These are phyloP conservation scores for Linum tenue DNA, from an alignment of 345 rosid species.

Conservation along the genomic window DNA sequence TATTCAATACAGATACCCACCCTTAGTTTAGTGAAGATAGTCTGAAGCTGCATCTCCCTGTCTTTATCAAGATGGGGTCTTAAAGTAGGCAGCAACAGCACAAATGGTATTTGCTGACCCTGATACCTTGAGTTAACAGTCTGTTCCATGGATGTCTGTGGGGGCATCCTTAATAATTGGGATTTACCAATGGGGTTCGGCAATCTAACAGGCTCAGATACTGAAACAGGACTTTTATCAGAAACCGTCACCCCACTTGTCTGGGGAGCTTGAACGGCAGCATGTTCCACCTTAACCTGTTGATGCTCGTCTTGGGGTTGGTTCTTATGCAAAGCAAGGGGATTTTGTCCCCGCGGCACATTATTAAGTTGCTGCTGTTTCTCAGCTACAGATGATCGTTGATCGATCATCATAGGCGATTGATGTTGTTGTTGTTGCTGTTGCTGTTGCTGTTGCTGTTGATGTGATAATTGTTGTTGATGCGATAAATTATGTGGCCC, in stretches of 20 bases:
- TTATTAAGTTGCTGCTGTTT: constrained; percentile 38
- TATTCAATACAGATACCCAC: constrained; percentile 26
- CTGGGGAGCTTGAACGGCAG: constrained; percentile 44
- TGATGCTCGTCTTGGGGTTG: constrained; percentile 45
- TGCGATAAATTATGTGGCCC: constrained; percentile 29
- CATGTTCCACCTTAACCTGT: constrained; percentile 35
- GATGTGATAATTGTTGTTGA: constrained; percentile 39
- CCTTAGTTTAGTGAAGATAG: constrained; percentile 60
- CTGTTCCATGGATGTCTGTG: constrained; percentile 50
- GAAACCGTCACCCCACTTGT: constrained; percentile 36
- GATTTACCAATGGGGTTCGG: constrained; percentile 45
- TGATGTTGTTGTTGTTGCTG: constrained; percentile 44
- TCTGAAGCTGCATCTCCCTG: constrained; percentile 84
- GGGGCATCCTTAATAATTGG: constrained; percentile 54
- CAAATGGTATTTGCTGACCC: constrained; percentile 71
- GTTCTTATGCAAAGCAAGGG: constrained; percentile 31
- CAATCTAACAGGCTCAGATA: constrained; percentile 34
- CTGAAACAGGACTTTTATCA: constrained; percentile 40
- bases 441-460: constrained; percentile 22
- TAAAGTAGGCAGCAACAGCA: constrained; percentile 64
- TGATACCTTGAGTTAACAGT: constrained; percentile 35
- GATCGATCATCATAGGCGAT: constrained; percentile 28
- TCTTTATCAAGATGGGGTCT: constrained; percentile 83
- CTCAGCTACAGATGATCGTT: constrained; percentile 32
- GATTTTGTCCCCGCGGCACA: constrained; percentile 28